A percentile compares a stretch with the other conserved stretches of the same genome.
These are phyloP conservation scores for Xylaria castorea DNA, from an alignment of 495 filamentous ascomycete genomes.

Conservation along the genomic window DNA sequence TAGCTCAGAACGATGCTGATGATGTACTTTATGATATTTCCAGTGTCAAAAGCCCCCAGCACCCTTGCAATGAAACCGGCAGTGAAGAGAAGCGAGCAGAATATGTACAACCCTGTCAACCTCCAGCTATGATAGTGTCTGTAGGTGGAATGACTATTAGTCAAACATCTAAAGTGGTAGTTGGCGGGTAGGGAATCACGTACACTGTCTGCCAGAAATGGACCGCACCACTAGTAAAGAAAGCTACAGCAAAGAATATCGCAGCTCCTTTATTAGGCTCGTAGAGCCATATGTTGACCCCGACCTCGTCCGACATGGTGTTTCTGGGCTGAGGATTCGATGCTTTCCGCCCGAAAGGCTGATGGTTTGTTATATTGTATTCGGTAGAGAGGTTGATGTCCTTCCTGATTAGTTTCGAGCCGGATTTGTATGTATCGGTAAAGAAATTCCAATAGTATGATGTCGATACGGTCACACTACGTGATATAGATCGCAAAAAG, in stretches of 20 bases:
- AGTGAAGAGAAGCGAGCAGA: constrained; percentile 54
- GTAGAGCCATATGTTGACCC: constrained; percentile 70
- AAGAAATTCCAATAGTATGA: not conserved
- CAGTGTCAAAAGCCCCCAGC: constrained; percentile 64
- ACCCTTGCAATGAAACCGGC: constrained; percentile 65
- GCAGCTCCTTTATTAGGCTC: constrained; percentile 77
- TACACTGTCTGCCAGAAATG: constrained; percentile 72
- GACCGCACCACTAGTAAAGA: constrained; percentile 60
- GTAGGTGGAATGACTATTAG: constrained; percentile 52
- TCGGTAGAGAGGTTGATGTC: not conserved
- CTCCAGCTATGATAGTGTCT: constrained; percentile 59
- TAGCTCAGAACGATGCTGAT: constrained; percentile 66
- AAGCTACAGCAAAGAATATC: constrained; percentile 70
- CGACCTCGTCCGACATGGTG: constrained; percentile 50
- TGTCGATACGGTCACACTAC: not conserved
- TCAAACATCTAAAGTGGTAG: constrained; percentile 25
- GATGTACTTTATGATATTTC: constrained; percentile 64
- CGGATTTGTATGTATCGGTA: not conserved
- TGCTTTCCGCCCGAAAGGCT: not conserved
- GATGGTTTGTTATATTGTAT: not conserved
- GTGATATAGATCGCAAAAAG: not conserved
- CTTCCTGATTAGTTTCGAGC: not conserved
- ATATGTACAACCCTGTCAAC: constrained; percentile 46
- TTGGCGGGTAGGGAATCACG: constrained; percentile 28
- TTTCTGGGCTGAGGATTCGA: not conserved